Evolutionary conservation across 2,329 filamentous ascomycete genomes (phyloP).

Genomic region (Fusarium transvaalense): DNA sequence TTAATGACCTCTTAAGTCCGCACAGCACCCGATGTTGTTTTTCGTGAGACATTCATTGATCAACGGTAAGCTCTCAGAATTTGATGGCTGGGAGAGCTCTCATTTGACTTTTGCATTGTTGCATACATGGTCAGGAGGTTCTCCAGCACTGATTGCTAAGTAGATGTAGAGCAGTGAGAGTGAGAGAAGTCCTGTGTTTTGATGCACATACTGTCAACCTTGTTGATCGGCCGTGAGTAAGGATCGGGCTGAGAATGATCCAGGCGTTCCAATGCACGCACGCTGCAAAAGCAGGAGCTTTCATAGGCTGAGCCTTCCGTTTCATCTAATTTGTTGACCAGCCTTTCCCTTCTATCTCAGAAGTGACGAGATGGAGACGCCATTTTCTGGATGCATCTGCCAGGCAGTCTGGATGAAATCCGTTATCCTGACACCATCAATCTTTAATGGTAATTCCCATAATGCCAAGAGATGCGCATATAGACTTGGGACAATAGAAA

Average conservation of each 20-base stretch:
- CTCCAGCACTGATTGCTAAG: background rate
- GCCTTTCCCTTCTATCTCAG: background rate
- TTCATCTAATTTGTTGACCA: background rate
- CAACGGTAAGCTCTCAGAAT: background rate
- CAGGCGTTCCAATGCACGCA: background rate
- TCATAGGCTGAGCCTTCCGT: background rate
- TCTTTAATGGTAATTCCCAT: too few relatives aligned
- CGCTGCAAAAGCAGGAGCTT: background rate
- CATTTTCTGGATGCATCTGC: background rate
- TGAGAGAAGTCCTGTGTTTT: background rate
- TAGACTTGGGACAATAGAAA: background rate
- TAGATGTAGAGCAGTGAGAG: background rate
- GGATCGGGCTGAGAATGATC: background rate
- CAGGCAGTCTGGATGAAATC: background rate
- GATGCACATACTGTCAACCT: background rate
- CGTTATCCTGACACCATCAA: background rate
- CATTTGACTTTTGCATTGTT: background rate
- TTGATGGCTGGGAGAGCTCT: background rate
- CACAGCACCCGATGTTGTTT: background rate
- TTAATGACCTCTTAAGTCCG: background rate
- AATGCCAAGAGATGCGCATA: too few relatives aligned
- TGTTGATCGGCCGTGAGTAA: background rate
- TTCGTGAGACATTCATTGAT: background rate
- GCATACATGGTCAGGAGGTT: background rate
- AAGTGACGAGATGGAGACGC: constrained; percentile 1